These are phyloP conservation scores for Dicorynia guianensis DNA, from an alignment of 306 rosid genomes.

Conservation along the genomic window DNA sequence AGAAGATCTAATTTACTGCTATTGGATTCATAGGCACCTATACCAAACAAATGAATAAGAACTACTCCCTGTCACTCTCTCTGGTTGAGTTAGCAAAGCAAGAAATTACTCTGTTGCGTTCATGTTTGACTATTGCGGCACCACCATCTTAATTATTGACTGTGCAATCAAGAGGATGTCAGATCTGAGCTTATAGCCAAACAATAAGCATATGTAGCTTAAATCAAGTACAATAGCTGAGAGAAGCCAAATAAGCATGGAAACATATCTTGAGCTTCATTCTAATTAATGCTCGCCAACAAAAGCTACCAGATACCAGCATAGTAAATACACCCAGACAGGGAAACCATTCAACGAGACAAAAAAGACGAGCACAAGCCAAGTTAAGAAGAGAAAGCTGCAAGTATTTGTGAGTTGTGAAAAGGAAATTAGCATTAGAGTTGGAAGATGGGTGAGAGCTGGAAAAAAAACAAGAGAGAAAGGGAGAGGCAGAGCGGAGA, in stretches of 20 bases:
- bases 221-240: neutral
- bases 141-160: conserved; percentile 4
- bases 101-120: conserved; percentile 8
- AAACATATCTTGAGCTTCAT: neutral
- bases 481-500: conserved; percentile 39
- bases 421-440: conserved; percentile 40
- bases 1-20: conserved; percentile 46
- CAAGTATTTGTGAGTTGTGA: neutral
- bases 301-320: conserved; percentile 3
- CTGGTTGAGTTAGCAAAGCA: conserved; percentile 14
- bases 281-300: conserved; percentile 1
- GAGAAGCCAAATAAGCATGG: conserved; percentile 22
- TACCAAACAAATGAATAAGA: conserved; percentile 44
- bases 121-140: neutral
- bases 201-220: neutral
- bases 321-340: conserved; percentile 20
- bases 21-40: conserved; percentile 59
- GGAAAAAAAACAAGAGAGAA: conserved; percentile 25
- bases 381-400: neutral
- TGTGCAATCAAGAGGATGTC: neutral
- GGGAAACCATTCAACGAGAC: conserved; percentile 21
- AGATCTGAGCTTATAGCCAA: conserved; percentile 20
- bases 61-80: conserved; percentile 4
- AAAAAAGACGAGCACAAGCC: neutral
- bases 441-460: conserved; percentile 26